phyloP scores from a whole-genome alignment of 1,284 basidiomycete genomes.

The Vanrija pseudolonga region DNA sequence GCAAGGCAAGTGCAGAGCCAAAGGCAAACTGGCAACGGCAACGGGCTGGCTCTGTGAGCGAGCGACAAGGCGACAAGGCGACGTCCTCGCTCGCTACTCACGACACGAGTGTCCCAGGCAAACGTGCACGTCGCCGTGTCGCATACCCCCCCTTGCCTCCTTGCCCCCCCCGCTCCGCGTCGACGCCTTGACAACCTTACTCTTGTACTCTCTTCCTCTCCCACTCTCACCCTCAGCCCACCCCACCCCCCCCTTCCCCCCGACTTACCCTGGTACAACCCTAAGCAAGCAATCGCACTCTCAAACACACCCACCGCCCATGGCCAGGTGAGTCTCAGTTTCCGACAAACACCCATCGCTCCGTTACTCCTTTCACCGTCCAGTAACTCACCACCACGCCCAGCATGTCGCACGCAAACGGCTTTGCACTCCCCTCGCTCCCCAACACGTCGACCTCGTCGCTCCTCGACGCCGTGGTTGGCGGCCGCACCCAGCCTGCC shows the following conservation, averaged over 20 bases:
- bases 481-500: conserved; percentile 6
- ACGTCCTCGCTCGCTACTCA: no score
- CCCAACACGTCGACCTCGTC: conserved; percentile 27
- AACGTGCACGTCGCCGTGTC: no score
- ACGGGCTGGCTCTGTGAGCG: no score
- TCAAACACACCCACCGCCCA: no score
- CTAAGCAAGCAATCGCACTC: no score
- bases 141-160: no score
- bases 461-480: conserved; percentile 42
- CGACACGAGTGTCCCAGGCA: no score
- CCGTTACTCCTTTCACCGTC: neutral
- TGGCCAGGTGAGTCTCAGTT: neutral
- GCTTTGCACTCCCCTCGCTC: conserved; percentile 14
- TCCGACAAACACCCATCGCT: neutral
- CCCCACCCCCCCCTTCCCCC: no score
- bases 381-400: neutral
- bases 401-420: neutral
- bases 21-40: no score
- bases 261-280: no score
- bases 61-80: no score
- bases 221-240: neutral
- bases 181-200: conserved; percentile 2
- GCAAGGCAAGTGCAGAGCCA: no score
- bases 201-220: neutral
- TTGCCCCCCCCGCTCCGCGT: neutral